Base-by-base conservation (phyloP, 1,139 yeast species). In the Zhuliangozyma blackwelliae region DNA sequence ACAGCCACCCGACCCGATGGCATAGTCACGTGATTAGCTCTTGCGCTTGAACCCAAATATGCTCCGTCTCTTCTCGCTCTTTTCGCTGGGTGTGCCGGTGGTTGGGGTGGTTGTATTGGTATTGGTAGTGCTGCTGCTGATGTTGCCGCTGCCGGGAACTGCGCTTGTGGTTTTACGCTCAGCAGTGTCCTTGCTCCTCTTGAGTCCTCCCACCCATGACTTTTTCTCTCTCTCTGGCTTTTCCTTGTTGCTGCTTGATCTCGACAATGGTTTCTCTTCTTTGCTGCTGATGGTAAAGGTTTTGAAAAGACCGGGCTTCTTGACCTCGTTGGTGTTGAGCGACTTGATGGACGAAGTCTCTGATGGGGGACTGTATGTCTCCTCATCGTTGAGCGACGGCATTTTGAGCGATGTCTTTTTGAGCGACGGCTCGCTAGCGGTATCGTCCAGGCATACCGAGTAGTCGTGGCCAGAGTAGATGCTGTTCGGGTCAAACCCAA, bases 131-230 rank as follows among this genome's bases (percentile, higher is more conserved):
- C 64, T 49, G 35, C 68, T 50, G 40, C 64, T 67, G 31, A 69
- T n/a, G n/a, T n/a, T n/a, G n/a, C 30, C 37, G 40, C 32, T 31
- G 25, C 44, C 40, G n/a, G n/a, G n/a, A n/a, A n/a, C n/a, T n/a
- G n/a, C n/a, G n/a, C n/a, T n/a, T n/a, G n/a, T n/a, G 8, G 29
- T 25, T 25, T 41, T 41, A 28, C 41, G 30, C 27, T 45, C 50
- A 5, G 39, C 32, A 13, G 46, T 40, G 12, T 41, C 46, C 10
- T 43, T 53, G n/a, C 63, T 49, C 35, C 68, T 50, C 40, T 65
- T 67, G 31, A 69, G 55, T 1, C 68, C 68, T 0, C 68, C 70
- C 5, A 66, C 68, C 74, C 74, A 68, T 8, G 68, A 59, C 41
- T 68, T 68, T 54, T 68, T 67, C 35, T 65, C 72, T n/a, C n/a